Evolutionary conservation across 495 filamentous ascomycete species (phyloP).

Genomic region (Neurospora sp.): DNA sequence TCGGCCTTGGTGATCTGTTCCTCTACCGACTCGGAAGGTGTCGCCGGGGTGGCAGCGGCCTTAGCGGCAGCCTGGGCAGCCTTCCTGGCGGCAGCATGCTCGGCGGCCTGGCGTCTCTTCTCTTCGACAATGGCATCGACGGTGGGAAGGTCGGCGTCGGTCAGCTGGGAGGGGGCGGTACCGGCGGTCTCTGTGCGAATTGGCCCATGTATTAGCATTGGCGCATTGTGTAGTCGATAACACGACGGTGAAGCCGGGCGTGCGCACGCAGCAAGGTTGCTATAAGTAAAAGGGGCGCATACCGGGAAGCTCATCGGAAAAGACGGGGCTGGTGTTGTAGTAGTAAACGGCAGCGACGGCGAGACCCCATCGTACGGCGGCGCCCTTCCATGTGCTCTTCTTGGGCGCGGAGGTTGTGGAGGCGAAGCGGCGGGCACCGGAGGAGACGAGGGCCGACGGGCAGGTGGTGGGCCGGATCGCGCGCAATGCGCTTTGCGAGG

Average conservation of each 20-base stretch:
- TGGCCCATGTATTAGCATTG: background rate
- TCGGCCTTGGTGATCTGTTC: background rate
- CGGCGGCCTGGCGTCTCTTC: conserved; percentile 34
- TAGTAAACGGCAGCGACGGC: conserved; percentile 77
- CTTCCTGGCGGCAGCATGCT: conserved; percentile 8
- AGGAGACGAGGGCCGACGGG: conserved; percentile 4
- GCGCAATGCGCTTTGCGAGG: conserved; percentile 39
- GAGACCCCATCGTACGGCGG: conserved; percentile 59
- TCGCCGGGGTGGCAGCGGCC: conserved; percentile 11
- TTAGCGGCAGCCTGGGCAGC: conserved; percentile 18
- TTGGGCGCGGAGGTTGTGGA: conserved; percentile 58
- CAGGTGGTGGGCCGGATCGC: conserved; percentile 23
- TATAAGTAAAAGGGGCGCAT: conserved; percentile 18
- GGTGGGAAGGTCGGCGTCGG: conserved; percentile 37
- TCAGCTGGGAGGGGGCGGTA: conserved; percentile 29
- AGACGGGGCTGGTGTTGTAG: conserved; percentile 80
- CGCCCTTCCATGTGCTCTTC: conserved; percentile 76
- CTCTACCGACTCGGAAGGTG: background rate
- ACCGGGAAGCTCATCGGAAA: conserved; percentile 76
- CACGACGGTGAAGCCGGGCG: conserved; percentile 13
- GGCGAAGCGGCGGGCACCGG: conserved; percentile 49
- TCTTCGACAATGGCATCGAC: conserved; percentile 40
- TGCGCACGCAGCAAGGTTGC: background rate
- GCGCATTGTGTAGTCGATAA: background rate
- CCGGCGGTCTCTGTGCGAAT: conserved; percentile 7